Evolutionary conservation across 2,329 filamentous ascomycete genomes (phyloP), one percentile per base, ranked within the genome.

Genomic region (Fusarium sp.): DNA sequence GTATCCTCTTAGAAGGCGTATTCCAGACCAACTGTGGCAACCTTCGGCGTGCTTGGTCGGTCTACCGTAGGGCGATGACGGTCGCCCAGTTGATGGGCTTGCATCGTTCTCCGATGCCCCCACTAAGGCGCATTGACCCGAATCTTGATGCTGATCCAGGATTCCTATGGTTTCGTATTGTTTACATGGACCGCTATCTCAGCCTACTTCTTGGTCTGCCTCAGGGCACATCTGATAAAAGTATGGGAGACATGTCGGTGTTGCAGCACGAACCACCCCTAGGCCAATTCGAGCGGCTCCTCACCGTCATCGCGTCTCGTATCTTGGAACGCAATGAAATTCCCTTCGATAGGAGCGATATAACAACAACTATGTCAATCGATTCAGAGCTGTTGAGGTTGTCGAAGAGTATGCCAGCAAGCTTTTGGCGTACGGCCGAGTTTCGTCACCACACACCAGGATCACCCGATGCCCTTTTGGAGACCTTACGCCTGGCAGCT

Each of bases 1-100:
- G 81, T 63, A 75, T 85, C 30, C 76, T 85, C 57, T 62, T 85
- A 1, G 82, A 85, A 62, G 74, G 73, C 8, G 54, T 79, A 7
- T 85, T 77, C 61, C 72, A 84, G 7, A 64, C 65, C 7, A 81
- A 83, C 36, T 30, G 54, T 23, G 83, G 84, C 0, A 47, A 31
- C 13, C 23, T 31, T 41, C 48, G 15, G 9, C 39, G 15, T 15
- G 43, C 37, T 13, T 15, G 8, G 7, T 11, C n/a, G 5, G 15
- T n/a, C 15, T 27, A 15, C 8, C 28, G 18, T 8, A 1, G 43
- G 15, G 43, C 43, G 3, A 9, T 46, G 13, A 27, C 43, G 1
- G 15, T 46, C 7, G 3, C 7, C 43, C 43, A 46, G 43, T 3
- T 28, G 6, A 46, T 46, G 3, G 8, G 8, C 7, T 23, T 46